phyloP scores from a whole-genome alignment of 257 asterid genomes.

The Salvia rosmarinus region DNA sequence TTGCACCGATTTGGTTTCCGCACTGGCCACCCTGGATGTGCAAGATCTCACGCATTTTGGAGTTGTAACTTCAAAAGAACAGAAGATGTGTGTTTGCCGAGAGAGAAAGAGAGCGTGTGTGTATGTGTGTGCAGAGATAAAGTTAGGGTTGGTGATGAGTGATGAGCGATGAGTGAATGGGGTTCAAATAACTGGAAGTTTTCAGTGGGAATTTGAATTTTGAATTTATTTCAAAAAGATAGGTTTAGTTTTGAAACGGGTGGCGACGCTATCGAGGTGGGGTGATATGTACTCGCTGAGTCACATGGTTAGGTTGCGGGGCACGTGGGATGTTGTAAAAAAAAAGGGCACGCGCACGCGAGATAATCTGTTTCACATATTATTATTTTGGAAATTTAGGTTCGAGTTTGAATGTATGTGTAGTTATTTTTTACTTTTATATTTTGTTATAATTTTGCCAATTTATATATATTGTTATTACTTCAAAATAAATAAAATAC shows the following conservation, averaged over 20 bases:
- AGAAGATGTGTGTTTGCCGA: background rate
- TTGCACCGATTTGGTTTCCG: slow-evolving; percentile 53
- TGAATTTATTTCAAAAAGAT: slow-evolving; percentile 18
- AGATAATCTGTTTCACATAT: background rate
- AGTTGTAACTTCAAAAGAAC: background rate
- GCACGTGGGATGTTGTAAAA: slow-evolving; percentile 13
- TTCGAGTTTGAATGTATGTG: no score
- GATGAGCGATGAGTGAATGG: slow-evolving; percentile 21
- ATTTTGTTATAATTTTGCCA: no score
- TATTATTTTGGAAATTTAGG: no score
- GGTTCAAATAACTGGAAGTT: slow-evolving; percentile 18
- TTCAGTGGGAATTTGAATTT: slow-evolving; percentile 37
- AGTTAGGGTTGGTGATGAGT: slow-evolving; percentile 15
- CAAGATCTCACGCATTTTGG: slow-evolving; percentile 51
- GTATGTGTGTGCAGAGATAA: background rate
- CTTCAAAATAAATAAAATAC: no score
- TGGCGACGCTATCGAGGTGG: slow-evolving; percentile 4
- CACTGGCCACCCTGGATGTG: slow-evolving; percentile 57
- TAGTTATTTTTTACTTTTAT: no score
- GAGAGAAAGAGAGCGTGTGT: slow-evolving; percentile 2
- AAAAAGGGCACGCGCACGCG: no score
- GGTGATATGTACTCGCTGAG: slow-evolving; percentile 30
- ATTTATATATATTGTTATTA: no score
- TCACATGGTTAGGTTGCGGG: slow-evolving; percentile 9
- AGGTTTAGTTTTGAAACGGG: background rate